Percentiles rank a stretch among this genome's conserved stretches.
Evolutionary conservation across 345 rosid genomes (phyloP).

Genomic region (Viola odorata): DNA sequence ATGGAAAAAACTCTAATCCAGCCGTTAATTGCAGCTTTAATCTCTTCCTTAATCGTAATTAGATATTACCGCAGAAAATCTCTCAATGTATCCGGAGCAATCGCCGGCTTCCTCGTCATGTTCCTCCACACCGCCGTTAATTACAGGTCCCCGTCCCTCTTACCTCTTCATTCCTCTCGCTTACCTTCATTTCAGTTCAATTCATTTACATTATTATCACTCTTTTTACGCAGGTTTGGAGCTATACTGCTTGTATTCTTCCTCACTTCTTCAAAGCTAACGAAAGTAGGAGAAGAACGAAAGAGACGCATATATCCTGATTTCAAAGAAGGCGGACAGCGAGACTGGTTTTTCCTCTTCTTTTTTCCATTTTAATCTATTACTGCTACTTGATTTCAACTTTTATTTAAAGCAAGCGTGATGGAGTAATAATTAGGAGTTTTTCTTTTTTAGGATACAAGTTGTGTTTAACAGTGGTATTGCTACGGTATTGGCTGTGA

Average conservation of each 20-base stretch:
- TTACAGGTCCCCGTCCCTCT: slow-evolving; percentile 39
- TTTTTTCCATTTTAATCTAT: too few species aligned
- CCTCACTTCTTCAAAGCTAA: slow-evolving; percentile 79
- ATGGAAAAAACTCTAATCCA: slow-evolving; percentile 42
- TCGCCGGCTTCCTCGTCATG: slow-evolving; percentile 78
- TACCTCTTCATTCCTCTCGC: too few species aligned
- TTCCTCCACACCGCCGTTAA: slow-evolving; percentile 59
- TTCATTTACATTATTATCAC: too few species aligned
- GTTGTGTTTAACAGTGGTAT: slow-evolving; percentile 75
- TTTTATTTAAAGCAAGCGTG: neutral
- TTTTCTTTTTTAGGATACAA: slow-evolving; percentile 62
- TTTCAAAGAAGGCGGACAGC: slow-evolving; percentile 90
- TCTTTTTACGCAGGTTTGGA: slow-evolving; percentile 53
- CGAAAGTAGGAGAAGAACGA: slow-evolving; percentile 82
- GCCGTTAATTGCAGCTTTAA: slow-evolving; percentile 40
- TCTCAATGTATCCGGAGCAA: slow-evolving; percentile 73
- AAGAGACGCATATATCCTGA: slow-evolving; percentile 72
- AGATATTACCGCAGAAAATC: slow-evolving; percentile 72
- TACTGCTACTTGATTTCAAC: neutral
- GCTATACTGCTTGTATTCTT: slow-evolving; percentile 75
- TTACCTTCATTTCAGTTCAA: too few species aligned
- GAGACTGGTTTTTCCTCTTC: slow-evolving; percentile 57
- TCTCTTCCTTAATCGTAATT: slow-evolving; percentile 52
- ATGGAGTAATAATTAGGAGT: neutral
- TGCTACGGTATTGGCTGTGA: slow-evolving; percentile 51